Evolutionary conservation across 2,329 filamentous ascomycete genomes (phyloP).

Genomic region (Teratosphaeria pseudoeucalypti): DNA sequence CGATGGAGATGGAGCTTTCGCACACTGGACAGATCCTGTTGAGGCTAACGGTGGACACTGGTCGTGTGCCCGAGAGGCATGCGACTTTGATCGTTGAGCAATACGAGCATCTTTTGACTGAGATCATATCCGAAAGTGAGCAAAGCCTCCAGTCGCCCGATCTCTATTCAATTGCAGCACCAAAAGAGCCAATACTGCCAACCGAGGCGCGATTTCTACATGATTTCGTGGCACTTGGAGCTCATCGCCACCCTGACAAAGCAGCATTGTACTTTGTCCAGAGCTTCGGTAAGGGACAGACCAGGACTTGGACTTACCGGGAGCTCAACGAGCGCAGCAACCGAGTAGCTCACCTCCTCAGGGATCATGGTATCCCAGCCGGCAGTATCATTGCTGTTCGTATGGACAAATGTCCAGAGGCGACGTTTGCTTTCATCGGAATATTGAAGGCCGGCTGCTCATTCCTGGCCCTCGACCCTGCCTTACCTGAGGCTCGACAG

Average conservation of each 20-base stretch:
- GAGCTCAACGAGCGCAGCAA: conserved; percentile 64
- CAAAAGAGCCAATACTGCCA: conserved; percentile 47
- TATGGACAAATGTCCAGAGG: conserved; percentile 77
- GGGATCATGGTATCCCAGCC: conserved; percentile 36
- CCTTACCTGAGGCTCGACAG: conserved; percentile 61
- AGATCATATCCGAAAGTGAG: conserved; percentile 31
- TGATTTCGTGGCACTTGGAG: conserved; percentile 62
- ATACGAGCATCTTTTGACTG: conserved; percentile 55
- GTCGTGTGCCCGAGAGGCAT: conserved; percentile 58
- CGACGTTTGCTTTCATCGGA: conserved; percentile 71
- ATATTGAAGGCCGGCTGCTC: conserved; percentile 73
- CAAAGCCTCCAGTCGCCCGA: not conserved
- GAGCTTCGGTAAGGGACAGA: conserved; percentile 37
- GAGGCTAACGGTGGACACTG: conserved; percentile 54
- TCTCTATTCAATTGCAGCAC: conserved; percentile 50
- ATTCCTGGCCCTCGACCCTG: conserved; percentile 70
- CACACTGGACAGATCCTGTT: conserved; percentile 43
- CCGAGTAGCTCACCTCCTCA: conserved; percentile 57
- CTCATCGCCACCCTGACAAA: conserved; percentile 45
- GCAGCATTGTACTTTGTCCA: conserved; percentile 61
- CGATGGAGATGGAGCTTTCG: conserved; percentile 63
- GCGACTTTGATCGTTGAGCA: conserved; percentile 58
- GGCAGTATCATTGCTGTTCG: conserved; percentile 63
- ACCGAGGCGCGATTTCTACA: conserved; percentile 57
- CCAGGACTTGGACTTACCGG: conserved; percentile 57